Conservation (phyloP, 768 basidiomycete genomes). For the Termitomyces sp. region DNA sequence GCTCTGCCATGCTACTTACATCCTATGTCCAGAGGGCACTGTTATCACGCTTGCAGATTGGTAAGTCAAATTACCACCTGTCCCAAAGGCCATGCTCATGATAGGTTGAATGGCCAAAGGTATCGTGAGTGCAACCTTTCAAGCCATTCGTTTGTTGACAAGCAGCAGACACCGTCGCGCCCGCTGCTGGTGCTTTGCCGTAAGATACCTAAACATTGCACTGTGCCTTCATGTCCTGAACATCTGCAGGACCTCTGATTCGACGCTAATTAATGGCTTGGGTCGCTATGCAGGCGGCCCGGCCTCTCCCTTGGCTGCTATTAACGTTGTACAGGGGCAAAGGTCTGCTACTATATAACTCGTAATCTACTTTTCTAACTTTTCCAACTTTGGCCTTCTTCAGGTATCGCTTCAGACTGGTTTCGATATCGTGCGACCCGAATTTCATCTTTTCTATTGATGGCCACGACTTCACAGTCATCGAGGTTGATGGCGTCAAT, state of each 20-base stretch:
- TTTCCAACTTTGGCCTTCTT: not conserved
- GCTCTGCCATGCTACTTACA: not conserved
- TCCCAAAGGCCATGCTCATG: not conserved
- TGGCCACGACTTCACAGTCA: slow-evolving; percentile 31
- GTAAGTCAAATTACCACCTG: slow-evolving; percentile 14
- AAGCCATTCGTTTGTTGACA: not conserved
- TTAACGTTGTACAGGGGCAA: slow-evolving; percentile 31
- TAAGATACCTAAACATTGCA: not conserved
- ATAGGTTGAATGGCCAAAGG: slow-evolving; percentile 12
- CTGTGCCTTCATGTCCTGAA: not conserved
- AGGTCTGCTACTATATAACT: slow-evolving; percentile 12
- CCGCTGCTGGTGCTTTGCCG: not conserved
- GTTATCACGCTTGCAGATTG: slow-evolving; percentile 38
- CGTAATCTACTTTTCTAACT: too few species aligned
- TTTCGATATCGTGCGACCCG: slow-evolving; percentile 41
- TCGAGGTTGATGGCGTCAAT: slow-evolving; percentile 35
- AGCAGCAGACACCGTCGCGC: not conserved
- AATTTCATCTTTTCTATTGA: slow-evolving; percentile 35
- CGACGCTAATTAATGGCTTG: slow-evolving; percentile 42
- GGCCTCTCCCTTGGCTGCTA: slow-evolving; percentile 24
- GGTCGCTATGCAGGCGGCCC: slow-evolving; percentile 37
- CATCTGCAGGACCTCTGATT: slow-evolving; percentile 12
- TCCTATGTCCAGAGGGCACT: slow-evolving; percentile 30
- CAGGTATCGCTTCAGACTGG: slow-evolving; percentile 45
- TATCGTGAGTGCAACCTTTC: slow-evolving; percentile 19